Evolutionary conservation across 148 eudicot genomes (phyloP).

Genomic region (Fallopia convolvulus): DNA sequence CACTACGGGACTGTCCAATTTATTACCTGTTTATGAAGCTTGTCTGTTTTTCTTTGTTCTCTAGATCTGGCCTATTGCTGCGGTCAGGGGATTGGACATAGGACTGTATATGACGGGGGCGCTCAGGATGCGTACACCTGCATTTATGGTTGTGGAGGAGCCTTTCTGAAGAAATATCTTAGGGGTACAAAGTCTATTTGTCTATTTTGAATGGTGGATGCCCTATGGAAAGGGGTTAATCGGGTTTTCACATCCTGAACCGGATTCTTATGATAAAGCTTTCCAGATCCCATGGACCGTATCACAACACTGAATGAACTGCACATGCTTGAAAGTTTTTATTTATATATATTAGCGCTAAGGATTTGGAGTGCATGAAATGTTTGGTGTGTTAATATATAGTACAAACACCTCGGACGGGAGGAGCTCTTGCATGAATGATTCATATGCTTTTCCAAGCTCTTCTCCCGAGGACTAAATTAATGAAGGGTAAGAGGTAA

Average conservation of each 20-base stretch:
- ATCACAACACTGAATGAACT: conserved; percentile 4
- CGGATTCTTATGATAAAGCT: conserved; percentile 15
- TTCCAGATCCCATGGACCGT: conserved; percentile 15
- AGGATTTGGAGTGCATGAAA: conserved; percentile 20
- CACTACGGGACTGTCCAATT: conserved; percentile 5
- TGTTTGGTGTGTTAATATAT: conserved; percentile 13
- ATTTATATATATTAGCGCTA: conserved; percentile 13
- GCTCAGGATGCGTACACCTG: conserved; percentile 30
- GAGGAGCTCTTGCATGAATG: conserved; percentile 23
- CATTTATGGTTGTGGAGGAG: conserved; percentile 29
- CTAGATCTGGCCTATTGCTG: conserved; percentile 62
- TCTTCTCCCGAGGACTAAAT: conserved; percentile 12
- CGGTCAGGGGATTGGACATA: conserved; percentile 65
- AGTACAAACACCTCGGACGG: conserved; percentile 16
- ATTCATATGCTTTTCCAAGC: conserved; percentile 16
- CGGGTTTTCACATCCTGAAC: conserved; percentile 9
- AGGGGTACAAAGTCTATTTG: conserved; percentile 18
- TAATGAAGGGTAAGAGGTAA: conserved; percentile 30
- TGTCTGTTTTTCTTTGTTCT: conserved; percentile 44
- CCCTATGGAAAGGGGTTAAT: conserved; percentile 11
- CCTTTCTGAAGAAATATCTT: conserved; percentile 21
- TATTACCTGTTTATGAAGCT: conserved; percentile 49
- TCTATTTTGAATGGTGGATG: conserved; percentile 17
- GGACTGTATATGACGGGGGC: conserved; percentile 41
- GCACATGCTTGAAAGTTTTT: conserved; percentile 10